Base-by-base conservation (phyloP, 1,284 basidiomycete genomes). In the Melampsora occidentalis region DNA sequence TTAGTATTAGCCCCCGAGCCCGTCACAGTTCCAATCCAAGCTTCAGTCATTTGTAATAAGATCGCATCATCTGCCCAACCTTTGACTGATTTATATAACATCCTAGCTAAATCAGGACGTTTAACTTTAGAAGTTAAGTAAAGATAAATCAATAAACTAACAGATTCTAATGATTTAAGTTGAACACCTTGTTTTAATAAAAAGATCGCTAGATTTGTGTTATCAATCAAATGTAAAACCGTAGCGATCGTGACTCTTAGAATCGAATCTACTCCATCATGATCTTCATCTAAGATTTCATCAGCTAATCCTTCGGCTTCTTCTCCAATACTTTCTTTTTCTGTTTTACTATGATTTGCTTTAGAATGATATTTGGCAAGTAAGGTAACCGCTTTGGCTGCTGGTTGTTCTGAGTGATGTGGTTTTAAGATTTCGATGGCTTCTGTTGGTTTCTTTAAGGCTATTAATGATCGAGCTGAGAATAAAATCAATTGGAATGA, bases 11-110 rank as follows among this genome's bases (percentile, higher is more conserved):
- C 10, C 80, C 89, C 87, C 10, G 71, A 72, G 22, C 91, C 92
- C 1, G 91, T 90, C 67, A 89, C 88, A 77, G 97, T 87, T 16
- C 90, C 90, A 77, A 97, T 90, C 78, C 89, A 89, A 10, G 94
- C 91, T 84, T 96, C 93, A 78, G 94, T 92, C 79, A 91, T 87
- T 82, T 96, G 93, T 18, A 97, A 86, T 42, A 97, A 87, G 48
- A 93, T 87, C 79, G 93, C 90, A 83, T 97, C 94, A 82, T 94
- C 93, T 2, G 91, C 91, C 86, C 90, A 91, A 71, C 87, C 87
- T 83, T 94, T 91, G 16, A 92, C 90, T 20, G 88, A 86, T 62
- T 90, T 89, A 82, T 92, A 91, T 80, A 92, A 89, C 81, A 89
- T 90, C 83, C 89, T 90, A n/a, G 94, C 94, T 53, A 94, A 87